A percentile compares a stretch with the other conserved stretches of the same genome.
Conservation (phyloP, 768 basidiomycete species). For the Pluteus cervinus region DNA sequence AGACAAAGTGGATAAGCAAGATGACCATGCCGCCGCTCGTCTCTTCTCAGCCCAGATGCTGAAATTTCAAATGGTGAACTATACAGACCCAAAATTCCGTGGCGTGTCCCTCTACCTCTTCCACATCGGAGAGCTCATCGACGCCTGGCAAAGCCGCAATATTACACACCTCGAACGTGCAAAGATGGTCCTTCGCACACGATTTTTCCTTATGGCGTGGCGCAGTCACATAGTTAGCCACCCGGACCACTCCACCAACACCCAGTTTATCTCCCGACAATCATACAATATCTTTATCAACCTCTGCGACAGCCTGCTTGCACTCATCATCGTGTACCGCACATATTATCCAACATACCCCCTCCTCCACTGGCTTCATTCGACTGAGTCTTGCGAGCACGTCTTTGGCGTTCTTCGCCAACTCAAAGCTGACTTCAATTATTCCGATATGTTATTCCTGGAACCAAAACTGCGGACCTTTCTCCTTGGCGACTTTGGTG, state of each 20-base stretch:
- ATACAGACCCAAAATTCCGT: too few relatives aligned
- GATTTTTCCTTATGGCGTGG: constrained; percentile 22
- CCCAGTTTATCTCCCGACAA: constrained; percentile 17
- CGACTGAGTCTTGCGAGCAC: constrained; percentile 23
- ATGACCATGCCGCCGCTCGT: constrained; percentile 26
- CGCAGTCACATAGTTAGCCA: constrained; percentile 9
- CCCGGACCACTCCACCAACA: constrained; percentile 12
- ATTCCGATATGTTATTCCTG: constrained; percentile 12
- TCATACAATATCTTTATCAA: constrained; percentile 16
- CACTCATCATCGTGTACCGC: constrained; percentile 14
- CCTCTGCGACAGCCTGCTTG: constrained; percentile 13
- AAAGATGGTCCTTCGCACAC: constrained; percentile 13
- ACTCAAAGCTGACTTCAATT: constrained; percentile 17
- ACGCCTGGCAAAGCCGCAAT: constrained; percentile 17
- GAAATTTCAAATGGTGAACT: constrained; percentile 7
- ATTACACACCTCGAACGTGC: constrained; percentile 13
- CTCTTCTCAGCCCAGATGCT: constrained; percentile 21
- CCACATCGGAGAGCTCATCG: constrained; percentile 18
- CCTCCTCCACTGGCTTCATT: constrained; percentile 25
- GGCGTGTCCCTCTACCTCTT: constrained; percentile 19
- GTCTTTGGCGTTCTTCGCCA: constrained; percentile 18
- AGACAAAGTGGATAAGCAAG: constrained; percentile 26
- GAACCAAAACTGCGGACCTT: constrained; percentile 14
- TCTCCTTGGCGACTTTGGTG: constrained; percentile 11
- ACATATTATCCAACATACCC: constrained; percentile 11